Percentiles rank a stretch among this genome's conserved stretches.
Evolutionary conservation across 805 yeast species (phyloP).

Genomic region (Pichia occidentalis): DNA sequence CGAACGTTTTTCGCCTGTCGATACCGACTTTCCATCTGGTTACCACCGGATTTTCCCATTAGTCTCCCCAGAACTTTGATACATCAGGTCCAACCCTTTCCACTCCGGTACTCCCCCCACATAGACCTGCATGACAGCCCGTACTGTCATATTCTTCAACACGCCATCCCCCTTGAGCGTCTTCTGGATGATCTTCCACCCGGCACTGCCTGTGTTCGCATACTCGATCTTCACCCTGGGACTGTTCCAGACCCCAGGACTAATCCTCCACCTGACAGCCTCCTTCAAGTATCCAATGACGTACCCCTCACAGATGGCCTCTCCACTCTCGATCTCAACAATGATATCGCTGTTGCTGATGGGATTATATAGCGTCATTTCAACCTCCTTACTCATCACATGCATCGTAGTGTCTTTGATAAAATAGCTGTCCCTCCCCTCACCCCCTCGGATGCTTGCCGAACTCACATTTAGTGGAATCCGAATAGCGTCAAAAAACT

Average conservation of each 20-base stretch:
- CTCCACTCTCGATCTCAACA: constrained; percentile 38
- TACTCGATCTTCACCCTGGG: constrained; percentile 45
- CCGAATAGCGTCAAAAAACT: background rate
- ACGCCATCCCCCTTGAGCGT: constrained; percentile 46
- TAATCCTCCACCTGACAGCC: constrained; percentile 36
- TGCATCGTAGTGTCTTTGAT: constrained; percentile 47
- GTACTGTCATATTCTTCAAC: constrained; percentile 33
- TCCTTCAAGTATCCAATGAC: constrained; percentile 39
- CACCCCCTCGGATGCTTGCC: background rate
- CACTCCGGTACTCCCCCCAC: constrained; percentile 33
- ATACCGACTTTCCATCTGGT: no score
- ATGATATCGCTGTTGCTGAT: constrained; percentile 38
- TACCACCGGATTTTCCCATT: constrained; percentile 8
- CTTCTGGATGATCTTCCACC: constrained; percentile 44
- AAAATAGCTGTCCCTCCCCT: constrained; percentile 24
- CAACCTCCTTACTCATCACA: constrained; percentile 47
- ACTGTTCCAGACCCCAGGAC: constrained; percentile 48
- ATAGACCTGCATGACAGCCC: constrained; percentile 36
- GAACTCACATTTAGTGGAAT: constrained; percentile 9
- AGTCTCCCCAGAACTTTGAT: constrained; percentile 20
- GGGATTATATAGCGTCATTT: constrained; percentile 50
- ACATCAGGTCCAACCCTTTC: constrained; percentile 32
- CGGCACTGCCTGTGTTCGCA: constrained; percentile 32
- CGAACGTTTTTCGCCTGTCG: no score
- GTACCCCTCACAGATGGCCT: constrained; percentile 42